These are phyloP conservation scores for Phaeotremella skinneri DNA, from an alignment of 768 basidiomycete species.

Conservation along the genomic window DNA sequence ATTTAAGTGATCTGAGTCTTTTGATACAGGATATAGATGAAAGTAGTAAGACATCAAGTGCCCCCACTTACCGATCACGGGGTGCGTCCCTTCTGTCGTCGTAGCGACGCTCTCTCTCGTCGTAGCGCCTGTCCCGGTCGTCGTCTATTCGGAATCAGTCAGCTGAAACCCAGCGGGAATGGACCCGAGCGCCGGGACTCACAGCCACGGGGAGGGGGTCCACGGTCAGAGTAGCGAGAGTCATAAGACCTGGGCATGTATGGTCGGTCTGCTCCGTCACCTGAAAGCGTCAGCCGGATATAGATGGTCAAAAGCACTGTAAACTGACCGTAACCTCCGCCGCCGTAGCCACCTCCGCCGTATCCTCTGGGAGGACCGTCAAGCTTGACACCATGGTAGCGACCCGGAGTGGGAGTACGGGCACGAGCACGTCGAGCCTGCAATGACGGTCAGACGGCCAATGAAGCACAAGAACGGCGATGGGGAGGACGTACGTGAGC, in stretches of 20 bases:
- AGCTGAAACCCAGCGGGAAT: constrained; percentile 14
- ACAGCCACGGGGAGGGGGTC: constrained; percentile 54
- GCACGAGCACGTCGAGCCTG: constrained; percentile 51
- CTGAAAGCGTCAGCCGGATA: constrained; percentile 12
- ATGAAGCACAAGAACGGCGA: not conserved
- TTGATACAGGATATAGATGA: not conserved
- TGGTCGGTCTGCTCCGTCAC: constrained; percentile 61
- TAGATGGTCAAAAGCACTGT: constrained; percentile 1
- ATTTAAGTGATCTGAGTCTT: constrained; percentile 7
- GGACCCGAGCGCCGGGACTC: constrained; percentile 52
- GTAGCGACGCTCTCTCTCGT: constrained; percentile 55
- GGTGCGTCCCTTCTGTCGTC: constrained; percentile 58
- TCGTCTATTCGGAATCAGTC: constrained; percentile 49
- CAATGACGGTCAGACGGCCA: not conserved
- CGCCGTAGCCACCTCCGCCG: constrained; percentile 22
- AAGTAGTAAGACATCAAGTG: constrained; percentile 16
- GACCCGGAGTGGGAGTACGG: constrained; percentile 72
- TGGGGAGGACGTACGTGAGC: constrained; percentile 58
- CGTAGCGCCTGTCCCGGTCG: constrained; percentile 54
- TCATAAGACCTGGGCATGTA: constrained; percentile 93
- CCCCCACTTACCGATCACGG: constrained; percentile 28
- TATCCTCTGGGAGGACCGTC: constrained; percentile 75
- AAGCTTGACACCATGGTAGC: constrained; percentile 60
- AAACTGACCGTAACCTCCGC: constrained; percentile 22
- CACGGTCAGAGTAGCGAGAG: constrained; percentile 70